A percentile compares a stretch with the other conserved stretches of the same genome.
These are phyloP conservation scores for Metroxylon sagu DNA, from an alignment of 176 grass and related monocot species.

Conservation along the genomic window DNA sequence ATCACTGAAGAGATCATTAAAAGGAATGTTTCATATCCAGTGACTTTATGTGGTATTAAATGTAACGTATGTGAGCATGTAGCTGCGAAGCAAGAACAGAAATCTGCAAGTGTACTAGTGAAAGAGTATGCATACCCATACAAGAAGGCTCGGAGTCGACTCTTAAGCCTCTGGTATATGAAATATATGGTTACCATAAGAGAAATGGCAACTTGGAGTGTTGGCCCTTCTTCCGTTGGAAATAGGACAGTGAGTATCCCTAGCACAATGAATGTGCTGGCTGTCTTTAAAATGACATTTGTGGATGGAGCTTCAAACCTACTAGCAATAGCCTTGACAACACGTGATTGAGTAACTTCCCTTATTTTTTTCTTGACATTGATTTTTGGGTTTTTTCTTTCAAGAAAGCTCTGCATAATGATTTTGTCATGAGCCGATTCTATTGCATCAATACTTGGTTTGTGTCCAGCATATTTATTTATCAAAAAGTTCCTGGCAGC, in stretches of 20 bases:
- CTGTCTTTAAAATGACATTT: slow-evolving; percentile 73
- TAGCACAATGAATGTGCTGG: slow-evolving; percentile 47
- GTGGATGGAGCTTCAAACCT: slow-evolving; percentile 76
- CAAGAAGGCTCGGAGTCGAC: slow-evolving; percentile 62
- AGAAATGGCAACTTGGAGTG: slow-evolving; percentile 76
- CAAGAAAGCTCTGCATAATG: slow-evolving; percentile 83
- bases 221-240: slow-evolving; percentile 90
- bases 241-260: slow-evolving; percentile 57
- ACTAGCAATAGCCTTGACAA: slow-evolving; percentile 52
- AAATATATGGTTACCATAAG: slow-evolving; percentile 82
- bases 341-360: slow-evolving; percentile 56
- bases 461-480: slow-evolving; percentile 74
- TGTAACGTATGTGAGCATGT: too few relatives aligned
- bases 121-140: slow-evolving; percentile 59
- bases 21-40: too few relatives aligned
- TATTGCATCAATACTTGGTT: slow-evolving; percentile 85
- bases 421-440: slow-evolving; percentile 88
- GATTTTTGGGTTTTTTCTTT: slow-evolving; percentile 77
- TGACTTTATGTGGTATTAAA: too few relatives aligned
- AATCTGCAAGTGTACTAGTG: slow-evolving; percentile 11
- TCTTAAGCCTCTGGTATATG: slow-evolving; percentile 61
- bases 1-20: too few relatives aligned
- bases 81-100: background rate
- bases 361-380: slow-evolving; percentile 73
- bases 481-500: slow-evolving; percentile 79